Evolutionary conservation across 805 yeast species (phyloP), one percentile per base, ranked within the genome.

Genomic region (Jamesozyma hellenica): DNA sequence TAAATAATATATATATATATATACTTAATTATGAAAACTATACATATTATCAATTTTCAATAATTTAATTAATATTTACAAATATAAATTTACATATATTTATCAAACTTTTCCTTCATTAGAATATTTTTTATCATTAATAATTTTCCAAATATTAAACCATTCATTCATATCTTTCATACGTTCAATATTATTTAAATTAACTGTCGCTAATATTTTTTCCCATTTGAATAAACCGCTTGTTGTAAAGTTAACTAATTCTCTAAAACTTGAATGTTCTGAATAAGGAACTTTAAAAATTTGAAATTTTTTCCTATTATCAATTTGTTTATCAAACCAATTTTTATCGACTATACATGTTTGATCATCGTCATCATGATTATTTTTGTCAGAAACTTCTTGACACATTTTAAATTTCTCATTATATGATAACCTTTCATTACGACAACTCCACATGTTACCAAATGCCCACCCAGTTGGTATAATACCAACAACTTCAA

Each of bases 381-480:
- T 19, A 10, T 29, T 39, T 11, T n/a, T 14, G 7, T n/a, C 18
- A 10, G 5, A 6, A 13, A 13, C 17, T 23, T 21, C 18, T 9
- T 36, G 46, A 33, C 16, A 41, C 17, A 35, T 54, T 43, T 34
- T 32, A 46, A 37, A 40, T 42, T 38, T 46, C 28, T 49, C 45
- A 4, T 48, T 47, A 45, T 18, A 39, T 45, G 8, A 40, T 35
- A 13, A 43, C 43, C 28, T 47, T 40, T 9, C 21, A 23, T 40
- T 36, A 4, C 45, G 42, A 11, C 40, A 41, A 8, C 23, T 40
- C 32, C 46, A 49, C 28, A 47, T 43, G 40, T 46, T 57, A 13
- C 65, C 52, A 56, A 73, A 81, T 1, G 86, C 70, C 97, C 97
- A 92, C 0, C 97, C 97, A 0, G 96, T 87, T 0, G 97, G 96